Evolutionary conservation across 805 yeast genomes (phyloP), one percentile per base, ranked within the genome.

Genomic region (Saccharomycopsis babjevae): DNA sequence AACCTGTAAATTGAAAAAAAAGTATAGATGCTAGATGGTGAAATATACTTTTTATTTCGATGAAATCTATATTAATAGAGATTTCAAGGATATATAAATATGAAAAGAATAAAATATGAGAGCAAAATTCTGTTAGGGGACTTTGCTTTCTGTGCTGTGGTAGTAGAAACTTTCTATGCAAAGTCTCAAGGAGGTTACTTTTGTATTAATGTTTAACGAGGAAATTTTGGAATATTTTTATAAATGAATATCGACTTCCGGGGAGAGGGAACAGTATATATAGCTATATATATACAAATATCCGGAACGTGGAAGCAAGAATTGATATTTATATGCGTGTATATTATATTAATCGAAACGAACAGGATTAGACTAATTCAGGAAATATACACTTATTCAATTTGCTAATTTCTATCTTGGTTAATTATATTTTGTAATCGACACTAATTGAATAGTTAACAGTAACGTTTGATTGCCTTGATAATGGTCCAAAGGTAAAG

Each of bases 1-100:
- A 34, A 39, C 38, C 58, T 62, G 61, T 57, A 60, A 61, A 58
- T 46, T 58, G 64, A 61, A 61, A 61, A 61, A 61, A 61, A 61
- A 61, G 64, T 34, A 59, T 61, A 38, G 39, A 56, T 42, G 34
- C 8, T 32, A 13, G 56, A 22, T 18, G 56, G 25, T 22, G n/a
- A 28, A 34, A 42, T 54, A 60, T 50, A 59, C 64, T 58, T 61
- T 61, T 61, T 61, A 55, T 61, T 61, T 61, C 64, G 30, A 40
- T 11, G 22, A 15, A 43, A 46, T 20, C 52, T 46, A n/a, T 40
- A 3, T 40, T 28, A 25, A 25, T 34, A 13, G 10, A 34, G 34
- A 28, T 46, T 22, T 22, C 25, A 50, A 13, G n/a, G 18, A 34
- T 13, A 7, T 30, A 18, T 34, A 40, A 54, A 56, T 20, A 34